Evolutionary conservation across 768 basidiomycete species (phyloP).

Genomic region (Trametes maxima): DNA sequence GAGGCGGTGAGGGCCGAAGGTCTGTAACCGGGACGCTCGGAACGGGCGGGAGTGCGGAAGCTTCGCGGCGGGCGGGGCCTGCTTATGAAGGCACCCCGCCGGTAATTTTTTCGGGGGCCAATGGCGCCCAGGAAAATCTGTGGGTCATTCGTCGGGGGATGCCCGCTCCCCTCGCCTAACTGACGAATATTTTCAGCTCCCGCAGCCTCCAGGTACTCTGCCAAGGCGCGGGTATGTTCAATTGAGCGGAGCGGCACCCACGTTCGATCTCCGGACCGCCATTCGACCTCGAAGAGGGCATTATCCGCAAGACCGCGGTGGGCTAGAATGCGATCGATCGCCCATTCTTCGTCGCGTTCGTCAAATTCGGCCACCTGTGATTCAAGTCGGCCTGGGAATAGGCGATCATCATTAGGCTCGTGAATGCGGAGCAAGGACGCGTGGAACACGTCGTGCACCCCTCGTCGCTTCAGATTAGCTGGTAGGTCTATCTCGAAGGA

Average conservation of each 20-base stretch:
- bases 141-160: conserved; percentile 4
- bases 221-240: background rate
- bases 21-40: background rate
- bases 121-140: conserved; percentile 8
- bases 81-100: background rate
- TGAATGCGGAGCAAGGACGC: conserved; percentile 35
- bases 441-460: conserved; percentile 38
- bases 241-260: conserved; percentile 4
- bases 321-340: conserved; percentile 22
- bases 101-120: background rate
- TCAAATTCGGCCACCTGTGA: conserved; percentile 23
- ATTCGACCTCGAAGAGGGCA: conserved; percentile 7
- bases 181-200: background rate
- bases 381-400: conserved; percentile 28
- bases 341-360: no score
- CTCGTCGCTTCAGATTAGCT: conserved; percentile 21
- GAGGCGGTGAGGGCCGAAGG: no score
- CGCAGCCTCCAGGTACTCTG: conserved; percentile 2
- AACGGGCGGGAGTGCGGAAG: background rate
- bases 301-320: background rate
- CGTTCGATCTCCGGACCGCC: conserved; percentile 11
- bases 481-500: conserved; percentile 32
- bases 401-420: conserved; percentile 36
- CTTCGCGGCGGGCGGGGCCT: background rate
- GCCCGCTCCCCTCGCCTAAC: background rate